These are phyloP conservation scores for Phyllosticta citribraziliensis DNA, from an alignment of 2,329 filamentous ascomycete genomes.

Conservation along the genomic window DNA sequence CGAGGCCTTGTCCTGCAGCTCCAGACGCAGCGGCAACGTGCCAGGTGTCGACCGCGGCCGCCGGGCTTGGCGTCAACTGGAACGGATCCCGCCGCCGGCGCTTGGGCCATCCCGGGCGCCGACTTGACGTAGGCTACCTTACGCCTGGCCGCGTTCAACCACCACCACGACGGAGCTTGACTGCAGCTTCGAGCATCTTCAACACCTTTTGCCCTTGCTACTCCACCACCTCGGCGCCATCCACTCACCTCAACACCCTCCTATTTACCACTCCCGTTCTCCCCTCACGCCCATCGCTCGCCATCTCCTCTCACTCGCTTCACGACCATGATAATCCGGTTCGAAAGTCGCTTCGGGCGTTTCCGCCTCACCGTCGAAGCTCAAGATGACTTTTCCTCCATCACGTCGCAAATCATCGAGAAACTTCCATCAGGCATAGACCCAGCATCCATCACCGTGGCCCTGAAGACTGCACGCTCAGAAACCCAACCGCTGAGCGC, in stretches of 20 bases:
- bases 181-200: neutral
- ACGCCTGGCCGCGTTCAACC: too few relatives aligned
- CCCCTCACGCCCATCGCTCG: neutral
- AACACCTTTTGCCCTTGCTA: neutral
- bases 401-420: slow-evolving; percentile 46
- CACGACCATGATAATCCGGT: slow-evolving; percentile 63
- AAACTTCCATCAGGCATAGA: slow-evolving; percentile 49
- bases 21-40: neutral
- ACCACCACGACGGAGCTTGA: neutral
- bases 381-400: slow-evolving; percentile 57
- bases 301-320: neutral
- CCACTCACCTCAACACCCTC: neutral
- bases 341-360: slow-evolving; percentile 88
- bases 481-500: slow-evolving; percentile 44
- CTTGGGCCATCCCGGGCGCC: neutral
- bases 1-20: too few relatives aligned
- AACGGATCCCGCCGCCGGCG: neutral
- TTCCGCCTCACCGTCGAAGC: slow-evolving; percentile 72
- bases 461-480: slow-evolving; percentile 40
- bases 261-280: neutral
- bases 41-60: slow-evolving; percentile 4
- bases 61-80: neutral
- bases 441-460: slow-evolving; percentile 46
- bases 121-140: too few relatives aligned
- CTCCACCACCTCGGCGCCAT: neutral